Base-by-base conservation (phyloP, 768 basidiomycete species). In the Pisolithus tinctorius region DNA sequence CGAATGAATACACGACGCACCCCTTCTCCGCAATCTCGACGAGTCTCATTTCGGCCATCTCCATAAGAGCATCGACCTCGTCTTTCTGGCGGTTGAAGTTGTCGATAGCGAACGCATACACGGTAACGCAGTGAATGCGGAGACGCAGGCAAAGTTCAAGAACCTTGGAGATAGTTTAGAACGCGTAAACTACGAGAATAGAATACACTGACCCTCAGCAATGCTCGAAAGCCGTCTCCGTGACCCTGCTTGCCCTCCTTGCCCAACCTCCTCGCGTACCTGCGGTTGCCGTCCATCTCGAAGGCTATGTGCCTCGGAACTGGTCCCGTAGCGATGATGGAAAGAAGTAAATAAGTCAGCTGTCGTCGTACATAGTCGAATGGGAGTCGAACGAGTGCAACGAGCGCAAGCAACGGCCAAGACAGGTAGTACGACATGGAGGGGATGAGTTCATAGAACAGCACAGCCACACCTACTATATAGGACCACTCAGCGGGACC, bases 41-140 rank as follows among this genome's bases (percentile, higher is more conserved):
- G 27, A 98, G 74, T 55, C 86, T 84, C 14, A 76, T 75, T 63
- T 90, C 83, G 0, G 88, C 87, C 45, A 99, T 67, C n/a, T 71
- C 66, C 92, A 99, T 93, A 58, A 98, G 75, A 2, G 82, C 82
- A 25, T 86, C 81, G 1, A 99, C 92, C 65, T 99, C 96, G 4
- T 85, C 84, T 49, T 79, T 73, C 1, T 86, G 78, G 20, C 96
- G 80, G 55, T 89, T 89, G 72, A 98, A 98, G 70, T 98, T 99
- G 60, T 98, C 95, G 54, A 98, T 93, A 1, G 93, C 81, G 69
- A 99, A 99, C n/a, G 93, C 92, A 60, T 95, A 99, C n/a, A 86
- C 89, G 2, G 91, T 85, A 25, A 98, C 93, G 53, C 87, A 92
- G 53, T 73, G 77, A 45, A 99, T 77, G 11, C 82, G 72, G n/a